These are phyloP conservation scores for Lactifluus echinatus DNA, from an alignment of 768 basidiomycete species.

Conservation along the genomic window DNA sequence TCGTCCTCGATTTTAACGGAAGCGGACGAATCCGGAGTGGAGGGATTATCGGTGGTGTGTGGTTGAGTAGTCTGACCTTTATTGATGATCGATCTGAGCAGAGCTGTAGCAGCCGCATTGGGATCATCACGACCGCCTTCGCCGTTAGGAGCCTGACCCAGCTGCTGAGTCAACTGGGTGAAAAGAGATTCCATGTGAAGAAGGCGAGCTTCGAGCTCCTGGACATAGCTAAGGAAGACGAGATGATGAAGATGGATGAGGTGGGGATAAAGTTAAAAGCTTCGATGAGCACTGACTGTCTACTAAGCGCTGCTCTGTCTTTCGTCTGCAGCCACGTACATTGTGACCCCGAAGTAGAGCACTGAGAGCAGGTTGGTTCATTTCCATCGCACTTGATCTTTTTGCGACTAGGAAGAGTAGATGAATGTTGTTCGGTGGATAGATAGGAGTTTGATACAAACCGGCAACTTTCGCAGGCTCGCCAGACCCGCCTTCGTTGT, in stretches of 20 bases:
- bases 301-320: slow-evolving; percentile 80
- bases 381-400: slow-evolving; percentile 90
- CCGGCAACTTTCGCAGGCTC: slow-evolving; percentile 88
- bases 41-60: slow-evolving; percentile 17
- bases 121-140: slow-evolving; percentile 4
- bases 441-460: slow-evolving; percentile 30
- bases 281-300: slow-evolving; percentile 55
- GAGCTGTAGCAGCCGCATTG: slow-evolving; percentile 16
- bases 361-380: slow-evolving; percentile 82
- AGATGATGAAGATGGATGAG: slow-evolving; percentile 2
- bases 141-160: slow-evolving; percentile 45
- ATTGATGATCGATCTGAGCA: slow-evolving; percentile 23
- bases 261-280: slow-evolving; percentile 18
- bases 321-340: slow-evolving; percentile 90
- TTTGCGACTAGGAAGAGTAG: slow-evolving; percentile 52
- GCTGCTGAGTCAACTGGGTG: slow-evolving; percentile 69
- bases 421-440: slow-evolving; percentile 8
- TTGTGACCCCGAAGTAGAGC: slow-evolving; percentile 59
- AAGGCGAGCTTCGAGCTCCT: slow-evolving; percentile 81
- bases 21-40: slow-evolving; percentile 32
- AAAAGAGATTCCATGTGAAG: slow-evolving; percentile 87
- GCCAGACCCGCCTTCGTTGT: slow-evolving; percentile 75
- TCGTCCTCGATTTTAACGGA: slow-evolving; percentile 58
- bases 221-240: slow-evolving; percentile 58
- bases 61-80: slow-evolving; percentile 18